phyloP scores from a whole-genome alignment of 2,329 filamentous ascomycete species.

The Acephala macrosclerotiorum region DNA sequence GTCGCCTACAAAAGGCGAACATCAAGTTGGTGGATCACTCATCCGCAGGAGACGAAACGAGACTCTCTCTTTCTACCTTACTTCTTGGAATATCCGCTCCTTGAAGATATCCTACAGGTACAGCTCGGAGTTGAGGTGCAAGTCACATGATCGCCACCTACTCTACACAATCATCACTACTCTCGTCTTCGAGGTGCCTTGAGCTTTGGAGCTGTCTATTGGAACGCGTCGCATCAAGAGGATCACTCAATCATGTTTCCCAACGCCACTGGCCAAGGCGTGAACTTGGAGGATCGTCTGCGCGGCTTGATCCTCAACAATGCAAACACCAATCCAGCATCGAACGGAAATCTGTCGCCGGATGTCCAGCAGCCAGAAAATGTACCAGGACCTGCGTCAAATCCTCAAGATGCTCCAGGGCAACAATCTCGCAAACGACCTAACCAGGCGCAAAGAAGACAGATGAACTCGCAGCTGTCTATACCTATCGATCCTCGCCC shows the following conservation, averaged over 20 bases:
- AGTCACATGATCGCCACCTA: neutral
- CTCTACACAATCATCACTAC: neutral
- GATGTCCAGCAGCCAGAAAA: neutral
- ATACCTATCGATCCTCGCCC: constrained; percentile 58
- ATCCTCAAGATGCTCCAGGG: constrained; percentile 34
- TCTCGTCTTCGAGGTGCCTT: neutral
- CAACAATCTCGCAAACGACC: constrained; percentile 52
- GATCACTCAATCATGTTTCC: constrained; percentile 32
- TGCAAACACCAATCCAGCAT: constrained; percentile 37
- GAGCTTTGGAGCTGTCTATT: neutral
- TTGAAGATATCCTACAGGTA: neutral
- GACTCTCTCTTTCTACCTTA: too few species aligned
- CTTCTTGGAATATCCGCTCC: too few species aligned
- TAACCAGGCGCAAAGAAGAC: constrained; percentile 69
- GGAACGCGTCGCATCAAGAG: neutral
- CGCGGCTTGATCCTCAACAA: constrained; percentile 67
- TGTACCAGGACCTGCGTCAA: neutral
- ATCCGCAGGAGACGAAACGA: neutral
- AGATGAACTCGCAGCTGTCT: constrained; percentile 66
- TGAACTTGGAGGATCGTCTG: constrained; percentile 61
- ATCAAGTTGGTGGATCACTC: neutral
- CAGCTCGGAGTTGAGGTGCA: neutral
- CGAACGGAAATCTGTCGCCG: constrained; percentile 30
- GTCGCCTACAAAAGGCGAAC: neutral
- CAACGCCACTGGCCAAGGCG: constrained; percentile 21